These are phyloP conservation scores for Zymoseptoria crescenta DNA, from an alignment of 2,329 filamentous ascomycete genomes.

Conservation along the genomic window DNA sequence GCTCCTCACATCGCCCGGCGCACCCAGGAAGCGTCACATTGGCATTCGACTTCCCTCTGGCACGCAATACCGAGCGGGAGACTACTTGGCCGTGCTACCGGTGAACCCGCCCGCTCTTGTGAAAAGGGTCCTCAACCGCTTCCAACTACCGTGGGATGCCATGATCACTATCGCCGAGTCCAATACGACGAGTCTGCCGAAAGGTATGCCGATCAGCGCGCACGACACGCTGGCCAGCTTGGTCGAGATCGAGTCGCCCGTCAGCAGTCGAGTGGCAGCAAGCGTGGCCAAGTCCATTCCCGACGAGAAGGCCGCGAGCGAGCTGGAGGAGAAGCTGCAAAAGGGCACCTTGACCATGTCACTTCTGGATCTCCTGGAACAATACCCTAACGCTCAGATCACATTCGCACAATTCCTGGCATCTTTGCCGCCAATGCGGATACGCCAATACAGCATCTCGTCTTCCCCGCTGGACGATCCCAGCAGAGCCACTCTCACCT, in stretches of 20 bases:
- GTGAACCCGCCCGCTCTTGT: constrained; percentile 59
- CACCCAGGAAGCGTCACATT: constrained; percentile 50
- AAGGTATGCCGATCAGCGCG: constrained; percentile 52
- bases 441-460: constrained; percentile 29
- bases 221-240: constrained; percentile 60
- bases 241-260: constrained; percentile 64
- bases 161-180: constrained; percentile 27
- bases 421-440: constrained; percentile 67
- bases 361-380: constrained; percentile 61
- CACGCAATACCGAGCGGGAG: constrained; percentile 61
- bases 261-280: constrained; percentile 55
- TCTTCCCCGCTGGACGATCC: constrained; percentile 27
- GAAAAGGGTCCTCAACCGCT: constrained; percentile 55
- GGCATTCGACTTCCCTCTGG: constrained; percentile 38
- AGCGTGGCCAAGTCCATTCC: constrained; percentile 43
- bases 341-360: constrained; percentile 35
- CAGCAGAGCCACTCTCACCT: constrained; percentile 49
- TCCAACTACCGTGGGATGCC: constrained; percentile 62
- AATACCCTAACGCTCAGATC: constrained; percentile 51
- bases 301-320: constrained; percentile 38
- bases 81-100: constrained; percentile 61
- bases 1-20: constrained; percentile 44
- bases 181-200: constrained; percentile 60
- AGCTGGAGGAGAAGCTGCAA: constrained; percentile 9
- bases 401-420: constrained; percentile 60